Evolutionary conservation across 768 basidiomycete species (phyloP).

Genomic region (Agrocybe pediades): DNA sequence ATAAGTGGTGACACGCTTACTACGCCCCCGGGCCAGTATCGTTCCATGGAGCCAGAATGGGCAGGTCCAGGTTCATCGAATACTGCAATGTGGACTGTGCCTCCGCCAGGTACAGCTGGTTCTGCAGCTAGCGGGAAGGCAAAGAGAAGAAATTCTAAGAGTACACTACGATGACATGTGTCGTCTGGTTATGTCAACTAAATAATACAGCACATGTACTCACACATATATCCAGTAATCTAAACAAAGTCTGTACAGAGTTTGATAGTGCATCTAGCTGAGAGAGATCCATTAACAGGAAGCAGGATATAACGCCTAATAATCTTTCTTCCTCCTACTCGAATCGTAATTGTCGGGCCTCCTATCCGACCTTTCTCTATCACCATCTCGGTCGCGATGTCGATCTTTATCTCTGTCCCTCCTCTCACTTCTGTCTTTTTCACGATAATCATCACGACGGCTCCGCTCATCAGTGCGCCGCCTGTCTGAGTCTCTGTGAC

Average conservation of each 20-base stretch:
- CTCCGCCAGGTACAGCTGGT: neutral
- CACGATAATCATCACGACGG: constrained; percentile 12
- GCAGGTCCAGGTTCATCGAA: neutral
- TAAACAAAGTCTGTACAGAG: too few species aligned
- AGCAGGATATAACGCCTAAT: neutral
- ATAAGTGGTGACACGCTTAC: constrained; percentile 31
- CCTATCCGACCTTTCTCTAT: constrained; percentile 19
- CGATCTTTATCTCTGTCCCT: constrained; percentile 30
- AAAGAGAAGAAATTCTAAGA: neutral
- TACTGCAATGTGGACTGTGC: neutral
- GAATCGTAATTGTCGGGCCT: constrained; percentile 9
- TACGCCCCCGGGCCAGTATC: constrained; percentile 25
- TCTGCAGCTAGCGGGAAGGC: neutral
- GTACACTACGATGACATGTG: neutral
- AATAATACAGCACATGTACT: neutral
- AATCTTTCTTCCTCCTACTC: constrained; percentile 8
- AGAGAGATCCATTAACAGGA: too few species aligned
- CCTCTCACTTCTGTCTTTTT: constrained; percentile 16
- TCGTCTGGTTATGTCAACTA: neutral
- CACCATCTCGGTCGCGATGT: constrained; percentile 30
- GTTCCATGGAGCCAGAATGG: constrained; percentile 9
- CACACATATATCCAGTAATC: too few species aligned
- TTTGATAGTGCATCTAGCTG: too few species aligned
- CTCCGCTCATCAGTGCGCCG: constrained; percentile 29
- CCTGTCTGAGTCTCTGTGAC: constrained; percentile 30